These are phyloP conservation scores for Hapsidospora chrysogenum DNA, from an alignment of 495 filamentous ascomycete genomes.

Conservation along the genomic window DNA sequence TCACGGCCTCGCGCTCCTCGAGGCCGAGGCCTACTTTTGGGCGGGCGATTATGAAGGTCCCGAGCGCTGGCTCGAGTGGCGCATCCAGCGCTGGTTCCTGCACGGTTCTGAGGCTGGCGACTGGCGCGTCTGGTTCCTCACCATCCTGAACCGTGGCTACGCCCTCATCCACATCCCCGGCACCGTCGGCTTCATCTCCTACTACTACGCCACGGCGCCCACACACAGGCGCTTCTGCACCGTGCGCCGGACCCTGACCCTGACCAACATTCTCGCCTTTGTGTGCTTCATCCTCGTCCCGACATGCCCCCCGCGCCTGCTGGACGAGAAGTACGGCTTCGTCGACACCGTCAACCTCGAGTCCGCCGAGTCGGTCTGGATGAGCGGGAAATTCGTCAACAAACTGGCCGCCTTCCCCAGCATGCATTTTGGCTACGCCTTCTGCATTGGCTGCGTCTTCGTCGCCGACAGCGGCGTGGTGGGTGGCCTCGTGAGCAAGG, in stretches of 20 bases:
- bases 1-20: conserved; percentile 44
- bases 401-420: conserved; percentile 53
- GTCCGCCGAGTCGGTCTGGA: conserved; percentile 53
- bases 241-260: conserved; percentile 48
- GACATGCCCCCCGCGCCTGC: conserved; percentile 62
- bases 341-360: conserved; percentile 61
- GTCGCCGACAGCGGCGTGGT: conserved; percentile 19
- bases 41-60: conserved; percentile 2
- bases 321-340: conserved; percentile 49
- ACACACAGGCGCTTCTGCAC: conserved; percentile 27
- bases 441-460: conserved; percentile 53
- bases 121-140: conserved; percentile 9
- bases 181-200: conserved; percentile 36
- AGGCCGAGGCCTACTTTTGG: conserved; percentile 31
- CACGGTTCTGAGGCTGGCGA: conserved; percentile 12
- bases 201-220: conserved; percentile 12
- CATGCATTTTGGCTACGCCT: conserved; percentile 58
- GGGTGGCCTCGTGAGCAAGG: not conserved
- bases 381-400: conserved; percentile 50
- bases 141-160: conserved; percentile 44
- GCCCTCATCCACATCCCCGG: conserved; percentile 73
- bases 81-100: conserved; percentile 39
- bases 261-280: conserved; percentile 66
- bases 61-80: conserved; percentile 20
- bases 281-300: conserved; percentile 62